phyloP scores from a whole-genome alignment of 345 rosid species.

The Melastoma malabathricum region DNA sequence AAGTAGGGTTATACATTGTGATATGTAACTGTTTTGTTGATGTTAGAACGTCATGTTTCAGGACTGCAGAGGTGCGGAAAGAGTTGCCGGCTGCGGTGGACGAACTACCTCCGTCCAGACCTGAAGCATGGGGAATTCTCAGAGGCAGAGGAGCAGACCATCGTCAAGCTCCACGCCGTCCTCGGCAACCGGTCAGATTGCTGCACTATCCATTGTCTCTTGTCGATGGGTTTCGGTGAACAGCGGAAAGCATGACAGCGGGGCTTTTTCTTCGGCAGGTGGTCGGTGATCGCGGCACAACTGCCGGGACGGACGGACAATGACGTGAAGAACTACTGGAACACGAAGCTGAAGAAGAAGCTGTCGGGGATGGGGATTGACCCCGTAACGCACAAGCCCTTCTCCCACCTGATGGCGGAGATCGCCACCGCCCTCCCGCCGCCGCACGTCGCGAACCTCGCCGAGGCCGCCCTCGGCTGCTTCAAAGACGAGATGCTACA shows the following conservation, averaged over 20 bases:
- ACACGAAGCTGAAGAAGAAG: conserved; percentile 89
- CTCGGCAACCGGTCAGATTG: conserved; percentile 59
- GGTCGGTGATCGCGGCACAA: conserved; percentile 92
- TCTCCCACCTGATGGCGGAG: conserved; percentile 97
- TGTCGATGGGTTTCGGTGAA: too few relatives aligned
- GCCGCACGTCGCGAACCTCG: conserved; percentile 83
- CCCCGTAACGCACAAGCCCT: conserved; percentile 96
- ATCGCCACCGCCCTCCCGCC: conserved; percentile 87
- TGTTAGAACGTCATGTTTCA: conserved; percentile 7
- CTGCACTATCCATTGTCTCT: neutral
- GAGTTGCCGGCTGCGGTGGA: conserved; percentile 83
- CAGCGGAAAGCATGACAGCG: too few relatives aligned
- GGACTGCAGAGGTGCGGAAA: conserved; percentile 92
- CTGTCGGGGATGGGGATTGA: conserved; percentile 92
- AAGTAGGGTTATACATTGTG: too few relatives aligned
- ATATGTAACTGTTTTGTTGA: too few relatives aligned
- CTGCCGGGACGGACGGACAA: conserved; percentile 84
- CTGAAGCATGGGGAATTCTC: conserved; percentile 71
- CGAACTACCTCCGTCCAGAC: conserved; percentile 86
- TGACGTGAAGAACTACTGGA: conserved; percentile 91
- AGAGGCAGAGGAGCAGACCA: conserved; percentile 70
- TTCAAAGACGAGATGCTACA: conserved; percentile 98
- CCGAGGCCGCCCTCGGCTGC: conserved; percentile 97
- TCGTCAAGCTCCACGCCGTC: conserved; percentile 76
- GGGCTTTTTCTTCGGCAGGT: conserved; percentile 25